A percentile compares a stretch with the other conserved stretches of the same genome.
phyloP scores from a whole-genome alignment of 2,329 filamentous ascomycete genomes.

The Sporothrix curviconia region DNA sequence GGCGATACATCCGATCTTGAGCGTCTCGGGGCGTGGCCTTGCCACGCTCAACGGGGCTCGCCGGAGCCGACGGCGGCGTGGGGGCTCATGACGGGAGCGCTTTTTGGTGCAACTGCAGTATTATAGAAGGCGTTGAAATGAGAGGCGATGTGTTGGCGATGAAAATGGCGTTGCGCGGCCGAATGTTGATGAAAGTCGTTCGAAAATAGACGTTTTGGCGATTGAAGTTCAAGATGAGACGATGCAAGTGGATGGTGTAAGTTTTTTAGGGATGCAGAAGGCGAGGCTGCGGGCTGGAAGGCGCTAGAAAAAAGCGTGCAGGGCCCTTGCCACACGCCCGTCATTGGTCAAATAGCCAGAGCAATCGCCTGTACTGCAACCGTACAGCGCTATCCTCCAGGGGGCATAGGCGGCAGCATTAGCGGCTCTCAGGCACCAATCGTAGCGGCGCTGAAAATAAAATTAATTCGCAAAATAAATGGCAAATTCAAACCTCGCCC shows the following conservation, averaged over 20 bases:
- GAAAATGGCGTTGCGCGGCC: neutral
- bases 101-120: no score
- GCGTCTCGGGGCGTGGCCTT: constrained; percentile 77
- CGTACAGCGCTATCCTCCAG: no score
- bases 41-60: constrained; percentile 61
- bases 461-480: constrained; percentile 3
- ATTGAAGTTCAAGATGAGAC: constrained; percentile 1
- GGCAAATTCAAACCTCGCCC: neutral
- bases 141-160: constrained; percentile 11
- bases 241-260: neutral
- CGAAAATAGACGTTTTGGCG: neutral
- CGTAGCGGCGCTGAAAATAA: neutral
- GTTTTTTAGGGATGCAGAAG: neutral
- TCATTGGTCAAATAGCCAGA: neutral
- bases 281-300: neutral
- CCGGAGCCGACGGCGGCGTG: constrained; percentile 52
- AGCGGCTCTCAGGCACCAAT: neutral
- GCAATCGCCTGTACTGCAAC: no score
- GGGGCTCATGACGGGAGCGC: constrained; percentile 31
- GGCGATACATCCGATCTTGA: constrained; percentile 59
- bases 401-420: no score
- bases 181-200: constrained; percentile 9
- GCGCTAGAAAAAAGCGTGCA: neutral
- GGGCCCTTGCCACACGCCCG: neutral
- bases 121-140: no score